Evolutionary conservation across 2,329 filamentous ascomycete species (phyloP).

Genomic region (Fonsecaea pugnacius): DNA sequence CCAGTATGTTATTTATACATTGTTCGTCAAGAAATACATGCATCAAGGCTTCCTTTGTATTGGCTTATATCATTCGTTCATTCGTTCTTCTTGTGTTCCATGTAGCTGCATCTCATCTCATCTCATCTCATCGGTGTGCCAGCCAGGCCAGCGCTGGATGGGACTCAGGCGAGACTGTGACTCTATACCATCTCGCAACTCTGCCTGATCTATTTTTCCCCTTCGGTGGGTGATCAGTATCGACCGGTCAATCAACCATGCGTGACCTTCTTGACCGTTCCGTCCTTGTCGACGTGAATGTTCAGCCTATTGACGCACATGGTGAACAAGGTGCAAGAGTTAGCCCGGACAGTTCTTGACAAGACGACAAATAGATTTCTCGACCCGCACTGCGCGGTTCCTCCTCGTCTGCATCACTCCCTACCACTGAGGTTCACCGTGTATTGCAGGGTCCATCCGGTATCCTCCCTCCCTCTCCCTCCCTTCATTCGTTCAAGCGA

Average conservation of each 20-base stretch:
- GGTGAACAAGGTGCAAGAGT: neutral
- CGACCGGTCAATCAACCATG: slow-evolving; percentile 33
- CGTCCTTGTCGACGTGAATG: slow-evolving; percentile 50
- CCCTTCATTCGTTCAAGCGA: no score
- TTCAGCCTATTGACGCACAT: slow-evolving; percentile 45
- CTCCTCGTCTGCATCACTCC: neutral
- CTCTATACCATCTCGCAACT: neutral
- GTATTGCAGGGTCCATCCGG: no score
- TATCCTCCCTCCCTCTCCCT: no score
- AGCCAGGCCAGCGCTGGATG: neutral
- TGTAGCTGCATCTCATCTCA: neutral
- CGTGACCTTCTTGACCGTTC: slow-evolving; percentile 50
- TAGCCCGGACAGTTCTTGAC: neutral
- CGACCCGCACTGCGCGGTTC: neutral
- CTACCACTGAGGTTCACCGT: no score
- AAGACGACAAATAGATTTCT: no score
- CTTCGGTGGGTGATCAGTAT: neutral
- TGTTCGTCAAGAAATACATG: no score
- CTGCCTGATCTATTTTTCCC: neutral
- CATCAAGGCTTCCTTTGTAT: no score
- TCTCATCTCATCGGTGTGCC: neutral
- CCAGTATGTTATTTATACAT: neutral
- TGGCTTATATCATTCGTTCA: neutral
- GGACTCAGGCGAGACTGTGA: neutral
- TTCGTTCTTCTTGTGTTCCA: neutral